Conservation (phyloP, 176 grass and related monocot genomes). For the Triticum monococcum region DNA sequence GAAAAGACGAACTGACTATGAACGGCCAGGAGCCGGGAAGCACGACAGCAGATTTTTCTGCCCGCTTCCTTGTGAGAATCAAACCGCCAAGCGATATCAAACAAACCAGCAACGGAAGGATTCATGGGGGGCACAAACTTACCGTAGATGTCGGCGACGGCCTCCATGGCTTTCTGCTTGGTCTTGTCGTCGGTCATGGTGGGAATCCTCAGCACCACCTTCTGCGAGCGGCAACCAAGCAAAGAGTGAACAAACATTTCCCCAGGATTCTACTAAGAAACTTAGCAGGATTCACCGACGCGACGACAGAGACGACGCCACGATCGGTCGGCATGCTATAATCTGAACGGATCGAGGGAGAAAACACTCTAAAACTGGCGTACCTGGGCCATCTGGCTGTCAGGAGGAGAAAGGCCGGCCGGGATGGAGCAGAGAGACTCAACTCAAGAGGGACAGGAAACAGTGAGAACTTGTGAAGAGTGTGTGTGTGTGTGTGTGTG, state of each 20-base stretch:
- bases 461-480: neutral
- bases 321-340: neutral
- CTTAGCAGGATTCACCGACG: too few relatives aligned
- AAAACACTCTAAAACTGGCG: neutral
- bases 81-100: neutral
- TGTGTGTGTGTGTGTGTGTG: too few relatives aligned
- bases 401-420: neutral
- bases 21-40: neutral
- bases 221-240: constrained; percentile 24
- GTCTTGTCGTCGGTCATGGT: constrained; percentile 74
- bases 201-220: constrained; percentile 72
- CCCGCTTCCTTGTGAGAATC: neutral
- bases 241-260: neutral
- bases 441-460: neutral
- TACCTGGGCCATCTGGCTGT: constrained; percentile 55
- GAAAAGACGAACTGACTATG: too few relatives aligned
- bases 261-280: too few relatives aligned
- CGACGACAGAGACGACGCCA: neutral
- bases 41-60: neutral
- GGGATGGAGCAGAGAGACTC: neutral
- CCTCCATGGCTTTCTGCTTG: constrained; percentile 88
- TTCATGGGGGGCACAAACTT: neutral
- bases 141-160: constrained; percentile 87
- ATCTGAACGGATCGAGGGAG: neutral
- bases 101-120: accelerated